These are phyloP conservation scores for Catharanthus roseus DNA, from an alignment of 257 asterid species.

Conservation along the genomic window DNA sequence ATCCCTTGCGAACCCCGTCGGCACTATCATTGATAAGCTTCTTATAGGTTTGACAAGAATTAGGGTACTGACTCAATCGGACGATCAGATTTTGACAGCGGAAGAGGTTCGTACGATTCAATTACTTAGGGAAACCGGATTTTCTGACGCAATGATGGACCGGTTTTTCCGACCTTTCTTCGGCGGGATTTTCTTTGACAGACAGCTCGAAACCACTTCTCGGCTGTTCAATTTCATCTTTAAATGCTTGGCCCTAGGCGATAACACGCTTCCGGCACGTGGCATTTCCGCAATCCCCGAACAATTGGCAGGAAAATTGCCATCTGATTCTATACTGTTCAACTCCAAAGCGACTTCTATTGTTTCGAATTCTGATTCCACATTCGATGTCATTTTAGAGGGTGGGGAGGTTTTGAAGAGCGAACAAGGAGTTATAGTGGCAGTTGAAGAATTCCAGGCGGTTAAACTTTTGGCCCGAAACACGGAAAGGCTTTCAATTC, in stretches of 20 bases:
- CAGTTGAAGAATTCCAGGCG: conserved; percentile 76
- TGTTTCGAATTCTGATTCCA: conserved; percentile 20
- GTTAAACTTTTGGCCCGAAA: conserved; percentile 44
- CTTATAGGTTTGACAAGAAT: conserved; percentile 64
- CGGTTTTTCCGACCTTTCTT: conserved; percentile 80
- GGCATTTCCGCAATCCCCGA: conserved; percentile 85
- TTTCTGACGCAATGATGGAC: conserved; percentile 67
- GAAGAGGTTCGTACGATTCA: conserved; percentile 53
- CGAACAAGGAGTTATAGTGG: conserved; percentile 66
- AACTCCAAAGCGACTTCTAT: conserved; percentile 53
- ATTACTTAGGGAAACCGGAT: conserved; percentile 52
- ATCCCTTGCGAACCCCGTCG: conserved; percentile 68
- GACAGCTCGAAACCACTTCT: conserved; percentile 79
- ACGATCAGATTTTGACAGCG: conserved; percentile 52
- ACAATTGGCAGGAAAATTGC: conserved; percentile 62
- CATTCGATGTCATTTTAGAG: conserved; percentile 32
- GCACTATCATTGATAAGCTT: conserved; percentile 55
- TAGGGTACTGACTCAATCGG: conserved; percentile 49
- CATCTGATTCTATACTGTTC: conserved; percentile 36
- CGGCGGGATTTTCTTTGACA: conserved; percentile 84
- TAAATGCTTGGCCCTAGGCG: conserved; percentile 78
- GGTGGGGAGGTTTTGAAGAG: conserved; percentile 47
- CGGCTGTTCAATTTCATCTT: conserved; percentile 78
- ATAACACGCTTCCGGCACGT: conserved; percentile 71
- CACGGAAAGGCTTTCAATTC: too few species aligned